Conservation (phyloP, 140 eudicot genomes). For the Erigeron philadelphicus region DNA sequence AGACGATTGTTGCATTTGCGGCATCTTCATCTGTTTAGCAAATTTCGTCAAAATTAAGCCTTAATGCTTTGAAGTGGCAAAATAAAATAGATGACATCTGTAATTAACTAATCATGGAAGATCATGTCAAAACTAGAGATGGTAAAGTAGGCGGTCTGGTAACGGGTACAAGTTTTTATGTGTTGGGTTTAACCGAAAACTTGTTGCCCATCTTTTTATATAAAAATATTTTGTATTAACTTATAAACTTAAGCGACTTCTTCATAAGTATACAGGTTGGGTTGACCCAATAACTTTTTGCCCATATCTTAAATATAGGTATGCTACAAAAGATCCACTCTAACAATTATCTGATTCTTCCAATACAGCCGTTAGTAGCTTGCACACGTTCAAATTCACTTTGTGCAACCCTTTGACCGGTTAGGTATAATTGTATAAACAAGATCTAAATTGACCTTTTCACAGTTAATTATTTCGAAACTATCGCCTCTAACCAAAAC, state of each 20-base stretch:
- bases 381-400: not conserved
- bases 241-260: not conserved
- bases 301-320: not conserved
- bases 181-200: not conserved
- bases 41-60: conserved; percentile 7
- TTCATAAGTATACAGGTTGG: no score
- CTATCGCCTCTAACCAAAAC: not conserved
- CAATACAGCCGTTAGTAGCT: not conserved
- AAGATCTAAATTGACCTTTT: not conserved
- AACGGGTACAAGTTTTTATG: not conserved
- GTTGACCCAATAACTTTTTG: no score
- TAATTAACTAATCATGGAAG: conserved; percentile 5
- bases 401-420: not conserved
- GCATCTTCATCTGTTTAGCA: conserved; percentile 70
- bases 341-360: not conserved
- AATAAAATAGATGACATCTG: not conserved
- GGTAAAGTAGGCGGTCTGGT: not conserved
- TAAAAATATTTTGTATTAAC: not conserved
- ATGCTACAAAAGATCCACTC: not conserved
- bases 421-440: not conserved
- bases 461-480: not conserved
- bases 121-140: conserved; percentile 9
- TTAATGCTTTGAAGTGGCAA: conserved; percentile 8
- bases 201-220: not conserved
- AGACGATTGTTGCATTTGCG: conserved; percentile 79